Conservation (phyloP, 495 filamentous ascomycete genomes). For the Clavariopsis aquatica region DNA sequence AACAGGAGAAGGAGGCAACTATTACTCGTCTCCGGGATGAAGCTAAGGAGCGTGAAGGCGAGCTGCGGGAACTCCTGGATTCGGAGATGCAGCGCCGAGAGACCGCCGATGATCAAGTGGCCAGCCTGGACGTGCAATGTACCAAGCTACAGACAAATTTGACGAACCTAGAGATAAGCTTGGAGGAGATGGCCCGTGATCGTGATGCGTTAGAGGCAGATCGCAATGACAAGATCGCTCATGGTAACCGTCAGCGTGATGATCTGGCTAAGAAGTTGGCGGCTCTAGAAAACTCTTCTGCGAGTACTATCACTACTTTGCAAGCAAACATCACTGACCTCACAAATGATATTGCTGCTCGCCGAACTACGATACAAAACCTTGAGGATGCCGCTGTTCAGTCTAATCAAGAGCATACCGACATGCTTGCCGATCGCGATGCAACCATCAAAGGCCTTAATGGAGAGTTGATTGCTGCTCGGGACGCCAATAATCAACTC, state of each 20-base stretch:
- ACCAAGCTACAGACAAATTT: slow-evolving; percentile 18
- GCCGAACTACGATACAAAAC: slow-evolving; percentile 21
- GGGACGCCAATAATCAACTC: slow-evolving; percentile 9
- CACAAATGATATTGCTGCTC: slow-evolving; percentile 28
- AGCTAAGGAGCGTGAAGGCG: slow-evolving; percentile 27
- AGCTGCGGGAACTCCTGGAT: slow-evolving; percentile 7
- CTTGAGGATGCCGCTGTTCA: slow-evolving; percentile 32
- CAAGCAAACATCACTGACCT: slow-evolving; percentile 22
- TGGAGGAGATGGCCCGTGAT: slow-evolving; percentile 4
- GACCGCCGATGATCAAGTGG: slow-evolving; percentile 14
- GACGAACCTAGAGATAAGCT: slow-evolving; percentile 1
- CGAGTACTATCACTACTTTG: slow-evolving; percentile 18
- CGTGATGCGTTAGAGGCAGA: slow-evolving; percentile 6
- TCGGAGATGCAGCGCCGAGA: slow-evolving; percentile 19
- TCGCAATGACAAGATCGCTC: slow-evolving; percentile 11
- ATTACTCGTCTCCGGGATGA: slow-evolving; percentile 35
- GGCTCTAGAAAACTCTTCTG: slow-evolving; percentile 13
- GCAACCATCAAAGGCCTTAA: slow-evolving; percentile 15
- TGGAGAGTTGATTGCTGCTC: not conserved
- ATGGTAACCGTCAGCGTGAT: slow-evolving; percentile 16
- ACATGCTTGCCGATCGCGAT: slow-evolving; percentile 26
- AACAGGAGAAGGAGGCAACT: slow-evolving; percentile 37
- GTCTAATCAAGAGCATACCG: slow-evolving; percentile 17
- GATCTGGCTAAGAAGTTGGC: slow-evolving; percentile 7
- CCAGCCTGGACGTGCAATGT: not conserved